phyloP scores from a whole-genome alignment of 106 monocot genomes.

The Amphibolis antarctica region DNA sequence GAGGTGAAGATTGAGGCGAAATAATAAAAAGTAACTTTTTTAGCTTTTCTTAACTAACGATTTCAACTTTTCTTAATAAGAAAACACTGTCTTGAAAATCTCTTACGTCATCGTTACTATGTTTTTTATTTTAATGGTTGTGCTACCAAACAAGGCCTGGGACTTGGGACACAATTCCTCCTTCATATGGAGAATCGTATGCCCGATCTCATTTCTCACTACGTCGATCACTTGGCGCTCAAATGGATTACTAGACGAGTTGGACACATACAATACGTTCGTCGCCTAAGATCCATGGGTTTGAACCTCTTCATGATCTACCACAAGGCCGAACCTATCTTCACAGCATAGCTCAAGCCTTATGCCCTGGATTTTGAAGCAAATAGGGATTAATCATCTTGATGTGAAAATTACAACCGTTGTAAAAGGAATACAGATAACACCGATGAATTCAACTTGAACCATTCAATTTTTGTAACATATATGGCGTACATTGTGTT shows the following conservation, averaged over 20 bases:
- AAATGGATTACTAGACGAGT: conserved; percentile 55
- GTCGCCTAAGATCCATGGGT: conserved; percentile 54
- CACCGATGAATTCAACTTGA: too few species aligned
- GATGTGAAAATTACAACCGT: neutral
- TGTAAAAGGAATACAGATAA: neutral
- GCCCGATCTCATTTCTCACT: conserved; percentile 56
- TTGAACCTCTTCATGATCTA: conserved; percentile 58
- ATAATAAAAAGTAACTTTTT: too few species aligned
- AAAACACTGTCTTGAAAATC: too few species aligned
- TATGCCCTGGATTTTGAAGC: conserved; percentile 38
- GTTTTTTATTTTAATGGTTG: too few species aligned
- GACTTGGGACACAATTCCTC: conserved; percentile 30
- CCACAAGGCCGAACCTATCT: conserved; percentile 67
- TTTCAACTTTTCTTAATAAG: too few species aligned
- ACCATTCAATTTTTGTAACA: too few species aligned
- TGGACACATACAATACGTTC: conserved; percentile 79
- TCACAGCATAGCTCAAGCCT: conserved; percentile 76
- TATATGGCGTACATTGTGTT: too few species aligned
- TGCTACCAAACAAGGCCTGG: too few species aligned
- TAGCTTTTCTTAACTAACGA: too few species aligned
- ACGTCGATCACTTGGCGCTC: conserved; percentile 43
- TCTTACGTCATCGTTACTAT: too few species aligned
- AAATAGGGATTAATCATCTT: too few species aligned
- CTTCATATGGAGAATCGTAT: conserved; percentile 51
- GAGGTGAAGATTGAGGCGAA: conserved; percentile 20